These are phyloP conservation scores for Termitomyces sp. DNA, from an alignment of 768 basidiomycete species.

Conservation along the genomic window DNA sequence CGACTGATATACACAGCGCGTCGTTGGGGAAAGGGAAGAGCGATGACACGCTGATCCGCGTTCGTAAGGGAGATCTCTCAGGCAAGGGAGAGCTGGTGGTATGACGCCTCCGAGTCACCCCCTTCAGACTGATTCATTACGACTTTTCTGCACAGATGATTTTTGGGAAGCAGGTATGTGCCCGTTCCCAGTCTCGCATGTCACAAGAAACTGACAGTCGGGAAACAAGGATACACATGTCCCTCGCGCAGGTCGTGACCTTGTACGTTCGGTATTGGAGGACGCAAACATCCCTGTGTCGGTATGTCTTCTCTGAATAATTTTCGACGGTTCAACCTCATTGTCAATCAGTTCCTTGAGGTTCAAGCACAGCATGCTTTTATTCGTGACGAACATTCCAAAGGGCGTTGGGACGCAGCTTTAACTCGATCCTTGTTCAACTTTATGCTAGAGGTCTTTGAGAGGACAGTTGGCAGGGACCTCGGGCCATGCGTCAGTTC, in stretches of 20 bases:
- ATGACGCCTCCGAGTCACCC: conserved; percentile 19
- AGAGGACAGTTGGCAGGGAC: conserved; percentile 80
- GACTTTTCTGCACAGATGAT: conserved; percentile 57
- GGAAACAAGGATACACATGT: conserved; percentile 83
- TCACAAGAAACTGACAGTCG: not conserved
- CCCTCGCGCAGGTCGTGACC: conserved; percentile 76
- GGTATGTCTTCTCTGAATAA: conserved; percentile 36
- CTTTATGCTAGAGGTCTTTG: conserved; percentile 93
- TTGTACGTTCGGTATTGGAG: conserved; percentile 79
- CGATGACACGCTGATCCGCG: conserved; percentile 76
- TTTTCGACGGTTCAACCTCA: not conserved
- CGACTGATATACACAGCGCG: conserved; percentile 87
- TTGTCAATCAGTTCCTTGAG: conserved; percentile 67
- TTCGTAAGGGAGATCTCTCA: conserved; percentile 67
- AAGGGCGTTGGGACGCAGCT: conserved; percentile 95
- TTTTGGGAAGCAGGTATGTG: conserved; percentile 82
- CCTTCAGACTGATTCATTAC: not conserved
- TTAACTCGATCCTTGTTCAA: conserved; percentile 73
- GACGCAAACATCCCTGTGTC: conserved; percentile 68
- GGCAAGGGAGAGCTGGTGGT: conserved; percentile 84
- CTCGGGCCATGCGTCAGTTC: conserved; percentile 59
- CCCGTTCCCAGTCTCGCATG: not conserved
- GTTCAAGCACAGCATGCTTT: conserved; percentile 98
- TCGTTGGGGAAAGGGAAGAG: conserved; percentile 80
- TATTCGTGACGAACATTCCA: conserved; percentile 86